These are phyloP conservation scores for Colletotrichum musicola DNA, from an alignment of 2,329 filamentous ascomycete genomes.

Conservation along the genomic window DNA sequence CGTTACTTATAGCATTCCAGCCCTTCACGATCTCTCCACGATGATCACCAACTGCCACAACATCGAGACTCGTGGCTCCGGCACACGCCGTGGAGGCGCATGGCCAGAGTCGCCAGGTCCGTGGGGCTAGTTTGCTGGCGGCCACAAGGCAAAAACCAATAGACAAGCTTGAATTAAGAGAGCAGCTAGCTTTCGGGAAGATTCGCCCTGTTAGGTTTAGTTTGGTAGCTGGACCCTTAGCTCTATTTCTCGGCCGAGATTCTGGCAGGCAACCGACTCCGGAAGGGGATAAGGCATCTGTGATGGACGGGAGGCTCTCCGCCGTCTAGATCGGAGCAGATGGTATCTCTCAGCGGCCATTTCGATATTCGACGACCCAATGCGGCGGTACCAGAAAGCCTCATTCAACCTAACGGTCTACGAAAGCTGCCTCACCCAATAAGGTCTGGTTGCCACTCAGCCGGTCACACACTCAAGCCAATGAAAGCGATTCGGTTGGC, in stretches of 20 bases:
- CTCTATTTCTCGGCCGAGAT: slow-evolving; percentile 13
- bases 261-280: neutral
- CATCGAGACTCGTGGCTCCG: neutral
- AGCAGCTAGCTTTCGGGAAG: neutral
- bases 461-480: neutral
- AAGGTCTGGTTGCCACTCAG: neutral
- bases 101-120: slow-evolving; percentile 2
- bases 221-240: neutral
- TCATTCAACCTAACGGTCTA: slow-evolving; percentile 1
- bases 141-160: neutral
- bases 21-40: neutral
- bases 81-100: slow-evolving; percentile 7
- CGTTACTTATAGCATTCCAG: slow-evolving; percentile 1
- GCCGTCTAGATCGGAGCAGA: neutral
- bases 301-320: neutral
- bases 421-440: neutral
- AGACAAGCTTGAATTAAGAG: neutral
- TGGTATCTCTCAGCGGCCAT: too few relatives aligned
- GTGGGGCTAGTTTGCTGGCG: neutral
- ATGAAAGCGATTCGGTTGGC: neutral
- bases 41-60: neutral
- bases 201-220: neutral
- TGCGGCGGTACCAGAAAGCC: neutral
- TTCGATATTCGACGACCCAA: neutral
- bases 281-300: neutral